A percentile compares a stretch with the other conserved stretches of the same genome.
phyloP scores from a whole-genome alignment of 108 stramenopile genomes.

The Nitzschia sp. region DNA sequence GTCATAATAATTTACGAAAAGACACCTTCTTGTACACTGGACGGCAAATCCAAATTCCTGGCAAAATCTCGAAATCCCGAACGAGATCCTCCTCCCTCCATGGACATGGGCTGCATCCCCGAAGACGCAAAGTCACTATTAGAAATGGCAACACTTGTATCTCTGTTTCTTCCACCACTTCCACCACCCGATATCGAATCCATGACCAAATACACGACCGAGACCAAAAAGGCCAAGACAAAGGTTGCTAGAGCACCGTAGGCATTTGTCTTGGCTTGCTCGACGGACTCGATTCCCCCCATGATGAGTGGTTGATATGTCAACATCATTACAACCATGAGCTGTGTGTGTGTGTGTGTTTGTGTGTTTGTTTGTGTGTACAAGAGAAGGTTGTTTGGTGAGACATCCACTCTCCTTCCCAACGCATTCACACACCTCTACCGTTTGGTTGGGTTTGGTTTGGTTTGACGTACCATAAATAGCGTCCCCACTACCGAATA shows the following conservation, averaged over 20 bases:
- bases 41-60: slow-evolving; percentile 27
- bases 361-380: no score
- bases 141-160: slow-evolving; percentile 36
- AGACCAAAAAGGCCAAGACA: slow-evolving; percentile 56
- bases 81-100: slow-evolving; percentile 9
- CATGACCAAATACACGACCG: slow-evolving; percentile 27
- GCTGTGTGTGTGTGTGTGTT: slow-evolving; percentile 20
- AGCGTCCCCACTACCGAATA: slow-evolving; percentile 30
- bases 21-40: slow-evolving; percentile 18
- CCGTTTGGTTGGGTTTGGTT: no score
- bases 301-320: slow-evolving; percentile 73
- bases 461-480: slow-evolving; percentile 32
- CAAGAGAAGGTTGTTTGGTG: background rate
- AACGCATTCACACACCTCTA: background rate
- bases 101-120: slow-evolving; percentile 7
- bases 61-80: slow-evolving; percentile 16
- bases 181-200: background rate
- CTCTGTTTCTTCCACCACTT: background rate
- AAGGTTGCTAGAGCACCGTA: slow-evolving; percentile 80
- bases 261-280: slow-evolving; percentile 63
- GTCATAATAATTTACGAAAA: slow-evolving; percentile 21
- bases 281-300: slow-evolving; percentile 66
- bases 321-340: slow-evolving; percentile 70
- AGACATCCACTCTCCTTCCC: background rate
- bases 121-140: slow-evolving; percentile 52